phyloP scores from a whole-genome alignment of 1,284 basidiomycete species.

The Chondrostereum purpureum region DNA sequence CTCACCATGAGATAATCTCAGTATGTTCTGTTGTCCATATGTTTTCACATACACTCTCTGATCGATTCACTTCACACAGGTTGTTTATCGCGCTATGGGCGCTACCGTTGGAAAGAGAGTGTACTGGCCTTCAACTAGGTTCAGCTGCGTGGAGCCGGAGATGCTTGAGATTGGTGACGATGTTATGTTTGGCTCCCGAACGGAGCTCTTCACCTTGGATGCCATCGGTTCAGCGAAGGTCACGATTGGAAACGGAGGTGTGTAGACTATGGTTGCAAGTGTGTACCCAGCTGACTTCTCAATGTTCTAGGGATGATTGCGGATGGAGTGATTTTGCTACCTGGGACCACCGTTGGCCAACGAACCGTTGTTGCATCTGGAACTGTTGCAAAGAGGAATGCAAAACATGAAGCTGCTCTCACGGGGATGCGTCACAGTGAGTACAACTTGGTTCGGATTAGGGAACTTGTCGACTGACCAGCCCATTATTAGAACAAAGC shows the following conservation, averaged over 20 bases:
- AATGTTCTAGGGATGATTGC: constrained; percentile 37
- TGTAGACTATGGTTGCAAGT: neutral
- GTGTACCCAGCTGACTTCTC: neutral
- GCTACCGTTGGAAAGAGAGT: constrained; percentile 38
- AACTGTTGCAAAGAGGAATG: constrained; percentile 32
- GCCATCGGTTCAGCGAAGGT: constrained; percentile 32
- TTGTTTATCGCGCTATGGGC: constrained; percentile 37
- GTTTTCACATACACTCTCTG: neutral
- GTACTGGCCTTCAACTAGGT: constrained; percentile 42
- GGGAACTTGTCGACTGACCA: neutral
- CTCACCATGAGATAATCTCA: constrained; percentile 37
- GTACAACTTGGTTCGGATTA: neutral
- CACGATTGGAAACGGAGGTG: constrained; percentile 27
- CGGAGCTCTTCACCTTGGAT: constrained; percentile 38
- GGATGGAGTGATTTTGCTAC: constrained; percentile 38
- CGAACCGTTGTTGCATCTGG: constrained; percentile 41
- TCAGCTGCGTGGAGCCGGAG: constrained; percentile 40
- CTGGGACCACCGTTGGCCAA: constrained; percentile 32
- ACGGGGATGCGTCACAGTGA: constrained; percentile 40
- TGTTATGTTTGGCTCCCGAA: constrained; percentile 38
- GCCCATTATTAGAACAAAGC: neutral
- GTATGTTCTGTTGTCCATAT: constrained; percentile 16
- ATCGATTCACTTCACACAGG: constrained; percentile 14
- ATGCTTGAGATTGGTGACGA: constrained; percentile 40
- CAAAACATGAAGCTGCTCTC: constrained; percentile 33